These are phyloP conservation scores for Pharnaceum exiguum DNA, from an alignment of 148 eudicot species.

Conservation along the genomic window DNA sequence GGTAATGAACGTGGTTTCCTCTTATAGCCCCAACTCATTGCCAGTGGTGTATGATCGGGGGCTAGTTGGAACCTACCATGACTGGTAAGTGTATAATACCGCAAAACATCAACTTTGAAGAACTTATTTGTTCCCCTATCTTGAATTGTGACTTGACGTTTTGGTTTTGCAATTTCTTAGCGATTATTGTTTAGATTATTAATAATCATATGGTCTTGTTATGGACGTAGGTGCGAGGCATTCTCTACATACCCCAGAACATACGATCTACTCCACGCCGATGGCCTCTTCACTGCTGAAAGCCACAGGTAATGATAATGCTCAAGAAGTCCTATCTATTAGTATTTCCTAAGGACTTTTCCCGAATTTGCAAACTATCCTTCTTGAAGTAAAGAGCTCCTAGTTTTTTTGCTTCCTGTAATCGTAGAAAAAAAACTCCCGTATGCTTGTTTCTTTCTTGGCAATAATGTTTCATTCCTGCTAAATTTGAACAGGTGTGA, in stretches of 20 bases:
- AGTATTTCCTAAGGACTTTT: no score
- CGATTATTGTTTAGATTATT: not conserved
- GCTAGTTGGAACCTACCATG: slow-evolving; percentile 83
- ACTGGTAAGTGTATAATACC: slow-evolving; percentile 53
- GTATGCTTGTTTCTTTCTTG: not conserved
- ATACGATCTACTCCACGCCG: slow-evolving; percentile 86
- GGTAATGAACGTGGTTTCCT: slow-evolving; percentile 96
- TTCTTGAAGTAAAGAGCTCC: no score
- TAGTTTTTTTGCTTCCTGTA: no score
- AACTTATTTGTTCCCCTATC: not conserved
- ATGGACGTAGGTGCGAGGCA: slow-evolving; percentile 80
- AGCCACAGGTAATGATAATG: slow-evolving; percentile 94
- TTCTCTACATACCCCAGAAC: slow-evolving; percentile 99
- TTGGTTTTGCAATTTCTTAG: not conserved
- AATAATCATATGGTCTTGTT: not conserved
- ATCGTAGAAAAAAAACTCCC: not conserved
- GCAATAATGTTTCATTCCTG: not conserved
- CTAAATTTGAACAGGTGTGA: slow-evolving; percentile 71
- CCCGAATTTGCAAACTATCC: no score
- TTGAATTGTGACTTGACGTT: not conserved
- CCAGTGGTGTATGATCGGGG: slow-evolving; percentile 85
- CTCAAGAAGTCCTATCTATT: no score
- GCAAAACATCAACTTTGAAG: no score
- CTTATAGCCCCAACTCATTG: slow-evolving; percentile 63
- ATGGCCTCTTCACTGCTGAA: slow-evolving; percentile 82